Evolutionary conservation across 2,329 filamentous ascomycete species (phyloP), one percentile per base, ranked within the genome.

Genomic region (Cytospora mali): DNA sequence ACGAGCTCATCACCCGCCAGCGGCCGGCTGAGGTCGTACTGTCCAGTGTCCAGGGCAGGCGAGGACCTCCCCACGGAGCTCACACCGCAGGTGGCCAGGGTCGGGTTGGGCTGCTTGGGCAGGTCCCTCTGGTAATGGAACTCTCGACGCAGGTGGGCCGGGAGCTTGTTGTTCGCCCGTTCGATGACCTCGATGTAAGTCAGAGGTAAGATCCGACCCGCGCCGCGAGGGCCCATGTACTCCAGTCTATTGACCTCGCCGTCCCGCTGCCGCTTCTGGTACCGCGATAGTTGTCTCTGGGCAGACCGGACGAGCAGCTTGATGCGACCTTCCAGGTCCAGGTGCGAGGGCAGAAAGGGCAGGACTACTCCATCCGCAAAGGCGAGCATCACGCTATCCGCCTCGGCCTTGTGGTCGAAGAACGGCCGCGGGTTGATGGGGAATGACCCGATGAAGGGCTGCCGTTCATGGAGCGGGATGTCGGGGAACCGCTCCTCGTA

Each of bases 401-500:
- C 49, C 23, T 62, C 56, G 1, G 50, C 62, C 3, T 4, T 58
- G n/a, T 64, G 62, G 9, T 55, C 58, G 50, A 62, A 58, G 23
- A 62, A 62, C 9, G 59, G 59, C 14, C 59, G 62, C 11, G 62
- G 62, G 42, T 62, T 58, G 62, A 64, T 58, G 9, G 62, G 62
- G 6, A 64, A 64, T 1, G 62, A 64, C 18, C 62, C 62, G 5
- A 64, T 55, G 28, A 64, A 64, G 11, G 50, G 42, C 13, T 23
- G 58, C 9, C 62, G 55, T 21, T 58, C 54, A 25, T 51, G 21
- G 10, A 35, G 27, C 11, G 55, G 50, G 14, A 64, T 25, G 14
- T 55, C 62, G 18, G 62, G 59, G n/a, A 29, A 58, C 16, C 59
- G 50, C 14, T 60, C 35, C 58, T 70, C 69, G 65, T 71, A 64